Evolutionary conservation across 2,329 filamentous ascomycete species (phyloP), one percentile per base, ranked within the genome.

Genomic region (Monilinia vaccinii-corymbosi): DNA sequence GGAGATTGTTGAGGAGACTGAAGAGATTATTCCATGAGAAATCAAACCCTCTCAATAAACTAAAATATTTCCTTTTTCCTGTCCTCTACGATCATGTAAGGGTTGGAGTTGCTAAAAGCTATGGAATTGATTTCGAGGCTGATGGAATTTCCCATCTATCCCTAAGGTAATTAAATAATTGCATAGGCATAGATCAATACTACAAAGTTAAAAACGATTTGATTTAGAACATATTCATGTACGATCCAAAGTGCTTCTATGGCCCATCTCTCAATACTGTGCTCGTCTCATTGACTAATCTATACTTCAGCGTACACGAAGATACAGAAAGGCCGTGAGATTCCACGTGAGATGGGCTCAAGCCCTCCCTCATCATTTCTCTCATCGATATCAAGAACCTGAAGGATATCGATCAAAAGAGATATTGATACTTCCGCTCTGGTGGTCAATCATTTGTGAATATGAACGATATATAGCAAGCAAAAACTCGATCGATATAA

Each of bases 1-100:
- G 68, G 92, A 97, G 77, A 93, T 87, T 67, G 75, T 89, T 66
- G 86, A 83, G 67, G 89, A 97, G 82, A 87, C 80, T 61, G 94
- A 97, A 80, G 94, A 97, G 77, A 79, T 89, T 60, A 64, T 72
- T 61, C 44, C 59, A 44, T 61, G 46, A 57, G 28, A 9, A 59
- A 18, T 31, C n/a, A 36, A 55, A 16, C 21, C 44, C 21, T 55
- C 16, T 11, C 42, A 8, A 38, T 46, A 52, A 34, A 31, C 38
- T 28, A 16, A 49, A 42, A 38, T 46, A 31, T 46, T 55, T 45
- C 50, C 16, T 42, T 42, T 44, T 59, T 38, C 46, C 42, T 59
- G 28, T 55, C 49, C 57, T 59, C 53, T 55, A 59, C 40, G 48
- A 50, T 52, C 25, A 21, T 59, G 48, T 59, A 59, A 45, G 57